Base-by-base conservation (phyloP, 768 basidiomycete species). In the Pleurotus pulmonarius region DNA sequence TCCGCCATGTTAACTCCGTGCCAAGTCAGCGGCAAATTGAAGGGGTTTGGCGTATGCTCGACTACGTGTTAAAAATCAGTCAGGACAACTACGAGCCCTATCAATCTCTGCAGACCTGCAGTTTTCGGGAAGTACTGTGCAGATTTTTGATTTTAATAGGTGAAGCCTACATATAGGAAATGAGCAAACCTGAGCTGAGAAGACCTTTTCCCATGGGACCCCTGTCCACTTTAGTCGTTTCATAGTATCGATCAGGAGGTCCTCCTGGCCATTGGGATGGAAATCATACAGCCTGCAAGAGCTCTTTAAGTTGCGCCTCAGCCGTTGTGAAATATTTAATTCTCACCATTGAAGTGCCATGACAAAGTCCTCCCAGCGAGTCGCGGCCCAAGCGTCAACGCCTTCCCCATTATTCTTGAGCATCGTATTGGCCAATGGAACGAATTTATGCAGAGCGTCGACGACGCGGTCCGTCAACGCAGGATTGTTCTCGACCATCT, bases 1-100 rank as follows among this genome's bases (percentile, higher is more conserved):
- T 83, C 82, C 3, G 80, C 80, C 73, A 84, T 73, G 61, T 83
- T 83, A 51, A 83, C 81, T 16, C 79, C 81, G 60, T 83, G 81
- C 81, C 80, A 83, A n/a, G 75, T 73, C 57, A 75, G 58, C 0
- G 70, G 69, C 1, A 76, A 69, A 37, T 72, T 69, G 67, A 83
- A 80, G 1, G 81, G 80, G 56, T 81, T 82, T n/a, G 52, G 56
- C 2, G 68, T 60, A 48, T 73, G 46, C 49, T 75, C 72, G 20
- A 73, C 73, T 65, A 12, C 11, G 37, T 44, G 25, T 24, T 22
- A 38, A 4, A 4, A 34, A 34, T 34, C 7, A 34, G 29, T 11
- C 29, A 34, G 11, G 9, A 11, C 29, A 34, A 34, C 29, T 11
- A 11, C 9, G 29, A 34, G 9, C 9, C 0, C 29, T 34, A 11